These are phyloP conservation scores for Sordariomycetes sp. DNA, from an alignment of 2,329 filamentous ascomycete species.

Conservation along the genomic window DNA sequence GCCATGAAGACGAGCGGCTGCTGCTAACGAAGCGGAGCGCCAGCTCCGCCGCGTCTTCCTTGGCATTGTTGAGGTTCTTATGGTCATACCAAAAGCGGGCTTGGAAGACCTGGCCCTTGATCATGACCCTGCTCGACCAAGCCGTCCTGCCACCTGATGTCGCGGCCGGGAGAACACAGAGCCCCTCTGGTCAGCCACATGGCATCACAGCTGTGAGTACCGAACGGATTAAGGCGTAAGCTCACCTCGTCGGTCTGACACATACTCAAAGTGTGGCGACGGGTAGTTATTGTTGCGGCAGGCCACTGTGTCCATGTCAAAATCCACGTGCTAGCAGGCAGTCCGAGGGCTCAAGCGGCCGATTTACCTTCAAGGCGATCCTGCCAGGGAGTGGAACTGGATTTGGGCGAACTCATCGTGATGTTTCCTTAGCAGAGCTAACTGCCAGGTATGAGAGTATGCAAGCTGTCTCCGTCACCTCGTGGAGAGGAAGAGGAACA, in stretches of 20 bases:
- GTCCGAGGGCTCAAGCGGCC: neutral
- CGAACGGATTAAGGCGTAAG: constrained; percentile 2
- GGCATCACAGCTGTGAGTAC: neutral
- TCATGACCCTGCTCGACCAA: constrained; percentile 74
- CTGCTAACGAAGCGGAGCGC: constrained; percentile 37
- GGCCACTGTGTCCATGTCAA: constrained; percentile 30
- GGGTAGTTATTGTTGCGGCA: constrained; percentile 43
- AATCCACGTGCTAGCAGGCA: neutral
- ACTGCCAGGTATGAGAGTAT: neutral
- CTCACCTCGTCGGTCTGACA: constrained; percentile 66
- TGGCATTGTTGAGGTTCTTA: constrained; percentile 75
- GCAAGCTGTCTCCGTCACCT: neutral
- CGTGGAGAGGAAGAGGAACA: neutral
- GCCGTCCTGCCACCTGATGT: constrained; percentile 71
- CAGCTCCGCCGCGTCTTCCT: constrained; percentile 83
- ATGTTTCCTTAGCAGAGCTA: neutral
- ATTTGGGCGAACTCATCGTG: constrained; percentile 3
- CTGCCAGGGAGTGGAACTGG: constrained; percentile 33
- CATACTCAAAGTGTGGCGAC: constrained; percentile 54
- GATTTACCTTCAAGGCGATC: constrained; percentile 42
- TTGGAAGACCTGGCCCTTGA: constrained; percentile 52
- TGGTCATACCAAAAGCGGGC: constrained; percentile 90
- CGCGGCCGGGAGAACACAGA: constrained; percentile 1
- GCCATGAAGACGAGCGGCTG: constrained; percentile 1
- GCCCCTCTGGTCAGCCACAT: neutral